Conservation (phyloP, 1,284 basidiomycete species). For the Blastosporella zonata region DNA sequence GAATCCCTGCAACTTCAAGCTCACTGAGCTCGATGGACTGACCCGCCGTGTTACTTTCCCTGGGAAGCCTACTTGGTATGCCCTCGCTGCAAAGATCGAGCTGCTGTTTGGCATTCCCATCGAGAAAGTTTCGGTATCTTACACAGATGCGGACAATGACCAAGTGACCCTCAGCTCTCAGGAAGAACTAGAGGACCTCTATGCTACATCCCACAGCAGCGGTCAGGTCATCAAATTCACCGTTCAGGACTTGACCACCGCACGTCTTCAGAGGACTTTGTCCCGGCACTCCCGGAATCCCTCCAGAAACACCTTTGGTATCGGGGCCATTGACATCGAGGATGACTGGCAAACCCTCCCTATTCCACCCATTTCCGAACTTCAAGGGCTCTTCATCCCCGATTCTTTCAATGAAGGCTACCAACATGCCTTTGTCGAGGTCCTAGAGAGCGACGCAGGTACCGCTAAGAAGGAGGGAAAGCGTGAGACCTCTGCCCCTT, state of each 20-base stretch:
- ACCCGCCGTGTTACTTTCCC: constrained; percentile 60
- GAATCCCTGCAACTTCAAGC: constrained; percentile 51
- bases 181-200: constrained; percentile 65
- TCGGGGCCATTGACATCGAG: constrained; percentile 49
- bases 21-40: constrained; percentile 44
- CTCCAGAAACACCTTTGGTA: constrained; percentile 57
- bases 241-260: constrained; percentile 56
- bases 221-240: constrained; percentile 49
- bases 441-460: constrained; percentile 45
- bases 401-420: constrained; percentile 25
- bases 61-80: constrained; percentile 48
- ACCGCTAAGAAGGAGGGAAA: constrained; percentile 16
- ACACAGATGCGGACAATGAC: constrained; percentile 66
- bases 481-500: constrained; percentile 24
- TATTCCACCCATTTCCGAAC: constrained; percentile 28
- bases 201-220: constrained; percentile 32
- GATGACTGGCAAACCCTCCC: constrained; percentile 59
- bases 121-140: constrained; percentile 60
- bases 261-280: constrained; percentile 34
- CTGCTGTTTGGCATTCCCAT: constrained; percentile 54
- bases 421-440: constrained; percentile 65
- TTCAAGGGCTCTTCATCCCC: constrained; percentile 34
- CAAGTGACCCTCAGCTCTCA: constrained; percentile 71
- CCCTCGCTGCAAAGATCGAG: constrained; percentile 54
- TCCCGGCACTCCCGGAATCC: constrained; percentile 34